Evolutionary conservation across 2,329 filamentous ascomycete genomes (phyloP).

Genomic region (Venturia asperata): DNA sequence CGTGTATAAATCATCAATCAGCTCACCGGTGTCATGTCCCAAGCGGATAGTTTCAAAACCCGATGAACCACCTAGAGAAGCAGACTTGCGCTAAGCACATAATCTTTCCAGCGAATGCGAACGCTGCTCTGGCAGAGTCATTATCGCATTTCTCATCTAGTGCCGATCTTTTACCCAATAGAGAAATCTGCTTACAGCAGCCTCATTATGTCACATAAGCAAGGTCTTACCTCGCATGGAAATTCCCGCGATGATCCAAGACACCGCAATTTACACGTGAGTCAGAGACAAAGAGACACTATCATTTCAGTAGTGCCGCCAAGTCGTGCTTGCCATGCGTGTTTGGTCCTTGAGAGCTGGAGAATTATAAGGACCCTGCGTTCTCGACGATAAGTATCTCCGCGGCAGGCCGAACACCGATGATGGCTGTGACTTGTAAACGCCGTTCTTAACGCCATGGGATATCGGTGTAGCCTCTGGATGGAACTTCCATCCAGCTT

Average conservation of each 20-base stretch:
- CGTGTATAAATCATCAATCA: background rate
- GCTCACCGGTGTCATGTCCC: background rate
- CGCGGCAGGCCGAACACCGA: background rate
- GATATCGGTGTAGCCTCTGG: background rate
- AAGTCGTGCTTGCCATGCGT: background rate
- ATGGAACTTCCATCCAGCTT: no score
- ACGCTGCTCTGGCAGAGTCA: background rate
- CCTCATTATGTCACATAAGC: background rate
- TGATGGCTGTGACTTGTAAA: background rate
- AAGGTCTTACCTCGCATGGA: background rate
- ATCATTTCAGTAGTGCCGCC: background rate
- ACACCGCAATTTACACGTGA: background rate
- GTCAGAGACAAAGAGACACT: background rate
- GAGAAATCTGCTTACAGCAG: background rate
- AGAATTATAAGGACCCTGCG: background rate
- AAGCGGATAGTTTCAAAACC: background rate
- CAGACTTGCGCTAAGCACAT: background rate
- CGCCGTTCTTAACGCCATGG: background rate
- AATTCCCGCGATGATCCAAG: background rate
- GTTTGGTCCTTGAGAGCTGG: background rate
- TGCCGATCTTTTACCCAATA: background rate
- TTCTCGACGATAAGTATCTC: background rate
- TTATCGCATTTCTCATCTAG: background rate
- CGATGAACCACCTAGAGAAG: background rate
- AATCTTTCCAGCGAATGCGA: background rate